Percentiles rank a stretch among this genome's conserved stretches.
Conservation (phyloP, 2,329 filamentous ascomycete species). For the Dactylonectria macrodidyma region DNA sequence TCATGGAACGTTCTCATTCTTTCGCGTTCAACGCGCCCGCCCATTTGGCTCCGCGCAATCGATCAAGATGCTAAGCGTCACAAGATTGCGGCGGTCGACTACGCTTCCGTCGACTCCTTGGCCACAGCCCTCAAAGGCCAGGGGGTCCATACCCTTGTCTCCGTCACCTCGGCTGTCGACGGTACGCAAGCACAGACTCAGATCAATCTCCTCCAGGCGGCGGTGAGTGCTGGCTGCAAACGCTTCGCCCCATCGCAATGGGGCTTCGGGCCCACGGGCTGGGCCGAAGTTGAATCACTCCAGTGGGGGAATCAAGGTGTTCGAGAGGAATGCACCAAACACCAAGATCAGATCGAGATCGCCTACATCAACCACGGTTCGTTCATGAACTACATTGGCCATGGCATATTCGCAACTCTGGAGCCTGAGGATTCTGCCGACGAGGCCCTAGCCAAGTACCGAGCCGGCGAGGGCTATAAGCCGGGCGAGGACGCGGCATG, state of each 20-base stretch:
- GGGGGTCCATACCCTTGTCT: slow-evolving; percentile 2
- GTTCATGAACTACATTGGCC: slow-evolving; percentile 7
- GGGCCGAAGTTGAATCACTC: slow-evolving; percentile 2
- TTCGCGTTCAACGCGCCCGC: background rate
- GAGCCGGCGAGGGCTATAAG: background rate
- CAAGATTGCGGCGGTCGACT: background rate
- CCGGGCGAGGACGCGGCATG: slow-evolving; percentile 1
- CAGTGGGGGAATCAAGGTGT: slow-evolving; percentile 2
- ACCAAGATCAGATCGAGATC: background rate
- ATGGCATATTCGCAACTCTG: background rate
- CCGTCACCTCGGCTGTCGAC: slow-evolving; percentile 6
- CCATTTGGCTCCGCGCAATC: slow-evolving; percentile 7
- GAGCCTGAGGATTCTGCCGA: background rate
- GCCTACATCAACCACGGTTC: background rate
- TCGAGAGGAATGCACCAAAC: slow-evolving; percentile 6
- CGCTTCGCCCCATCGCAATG: slow-evolving; percentile 6
- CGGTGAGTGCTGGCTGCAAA: slow-evolving; percentile 1
- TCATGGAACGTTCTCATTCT: slow-evolving; percentile 4
- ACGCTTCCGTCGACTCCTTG: slow-evolving; percentile 2
- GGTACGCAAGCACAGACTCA: slow-evolving; percentile 3
- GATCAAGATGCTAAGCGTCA: slow-evolving; percentile 6
- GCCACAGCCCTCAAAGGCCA: background rate
- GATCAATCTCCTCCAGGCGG: slow-evolving; percentile 4
- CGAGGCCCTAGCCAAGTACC: slow-evolving; percentile 3
- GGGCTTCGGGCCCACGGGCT: slow-evolving; percentile 2